Conservation (phyloP, 768 basidiomycete genomes). For the Trametes maxima region DNA sequence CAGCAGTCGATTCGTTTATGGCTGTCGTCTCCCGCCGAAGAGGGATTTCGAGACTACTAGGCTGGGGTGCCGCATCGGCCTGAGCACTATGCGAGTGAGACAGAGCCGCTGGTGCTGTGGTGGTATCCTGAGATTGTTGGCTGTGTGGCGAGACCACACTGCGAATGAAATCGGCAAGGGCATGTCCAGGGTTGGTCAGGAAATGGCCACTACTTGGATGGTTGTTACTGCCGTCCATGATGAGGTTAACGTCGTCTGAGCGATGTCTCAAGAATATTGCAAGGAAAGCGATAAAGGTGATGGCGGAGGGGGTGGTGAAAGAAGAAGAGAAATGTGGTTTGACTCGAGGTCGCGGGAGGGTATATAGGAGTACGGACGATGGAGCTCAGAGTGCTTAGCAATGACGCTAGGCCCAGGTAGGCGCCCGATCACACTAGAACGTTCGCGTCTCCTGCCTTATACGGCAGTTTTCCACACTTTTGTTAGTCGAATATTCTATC, state of each 20-base stretch:
- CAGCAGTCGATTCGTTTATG: too few species aligned
- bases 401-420: constrained; percentile 1
- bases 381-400: constrained; percentile 9
- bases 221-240: constrained; percentile 25
- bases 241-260: constrained; percentile 3
- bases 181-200: constrained; percentile 16
- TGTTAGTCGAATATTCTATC: too few species aligned
- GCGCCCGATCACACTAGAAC: constrained; percentile 14
- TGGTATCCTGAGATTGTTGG: neutral
- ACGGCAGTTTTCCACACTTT: constrained; percentile 5
- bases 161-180: constrained; percentile 14
- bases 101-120: neutral
- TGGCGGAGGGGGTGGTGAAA: constrained; percentile 17
- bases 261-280: constrained; percentile 1
- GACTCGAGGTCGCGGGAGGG: neutral
- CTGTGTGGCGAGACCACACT: constrained; percentile 6
- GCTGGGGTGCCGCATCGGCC: too few species aligned
- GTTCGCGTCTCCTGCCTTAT: constrained; percentile 10
- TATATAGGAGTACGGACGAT: neutral
- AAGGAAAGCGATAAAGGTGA: neutral
- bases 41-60: too few species aligned
- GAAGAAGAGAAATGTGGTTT: constrained; percentile 8
- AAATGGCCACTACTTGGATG: constrained; percentile 14
- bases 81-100: too few species aligned
- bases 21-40: too few species aligned